Evolutionary conservation across 208 protist species (phyloP), one percentile per base, ranked within the genome.

Genomic region (Porcisia hertigi): DNA sequence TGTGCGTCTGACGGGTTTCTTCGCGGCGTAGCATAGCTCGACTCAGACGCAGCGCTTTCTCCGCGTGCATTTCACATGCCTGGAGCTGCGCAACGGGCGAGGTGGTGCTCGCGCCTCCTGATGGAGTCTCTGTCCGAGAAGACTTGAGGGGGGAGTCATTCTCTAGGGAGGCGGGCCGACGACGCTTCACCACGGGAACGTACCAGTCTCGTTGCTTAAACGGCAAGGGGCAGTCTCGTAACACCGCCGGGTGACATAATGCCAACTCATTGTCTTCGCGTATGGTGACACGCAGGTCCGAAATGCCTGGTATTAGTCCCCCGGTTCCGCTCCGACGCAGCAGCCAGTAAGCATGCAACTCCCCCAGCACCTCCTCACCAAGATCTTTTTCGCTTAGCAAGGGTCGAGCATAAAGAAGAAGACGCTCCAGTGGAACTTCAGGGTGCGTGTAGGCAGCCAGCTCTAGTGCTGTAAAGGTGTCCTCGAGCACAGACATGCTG

Each of bases 121-220:
- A 16, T 20, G 47, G 39, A 12, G 49, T 30, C n/a, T 54, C 43
- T 45, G 47, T 9, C 16, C 66, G 43, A 57, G 49, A 18, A 0
- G 20, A n/a, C 66, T 71, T 71, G 66, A 47, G 20, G 41, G 41
- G 14, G 23, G 18, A 0, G 9, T 7, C 43, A 14, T 58, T 16
- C 30, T 9, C 41, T 3, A 20, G 3, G 30, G 49, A 9, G 23
- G 54, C 20, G 3, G 73, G 66, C 43, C 39, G 76, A 66, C 69
- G 74, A 7, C 86, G 78, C n/a, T 83, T 69, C 18, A 93, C 20
- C 9, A 89, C 81, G 1, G 86, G 58, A 12, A 88, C 85, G 39
- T 82, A 85, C 88, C 90, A 94, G 63, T 97, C 93, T 41, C 93
- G 85, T 58, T 81, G 65, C 70, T 92, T 95, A 65, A 97, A 97